Evolutionary conservation across 129 eudicot species (phyloP).

Genomic region (Deinandra increscens): DNA sequence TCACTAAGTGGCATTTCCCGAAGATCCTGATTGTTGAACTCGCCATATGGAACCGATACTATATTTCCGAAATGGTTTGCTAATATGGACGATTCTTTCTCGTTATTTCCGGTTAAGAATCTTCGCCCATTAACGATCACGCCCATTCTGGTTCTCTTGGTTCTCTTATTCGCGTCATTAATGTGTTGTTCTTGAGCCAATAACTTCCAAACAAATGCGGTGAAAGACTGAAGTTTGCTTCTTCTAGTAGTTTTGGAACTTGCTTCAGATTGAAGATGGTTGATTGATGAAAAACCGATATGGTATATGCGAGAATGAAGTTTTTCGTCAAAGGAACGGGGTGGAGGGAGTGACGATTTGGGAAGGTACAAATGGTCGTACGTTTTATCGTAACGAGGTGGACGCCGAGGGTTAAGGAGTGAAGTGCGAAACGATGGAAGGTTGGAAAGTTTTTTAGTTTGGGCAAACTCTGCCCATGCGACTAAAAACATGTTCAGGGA

Average conservation of each 20-base stretch:
- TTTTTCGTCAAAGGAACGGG: slow-evolving; percentile 21
- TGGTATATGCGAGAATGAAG: slow-evolving; percentile 42
- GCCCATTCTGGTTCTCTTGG: slow-evolving; percentile 42
- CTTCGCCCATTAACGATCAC: slow-evolving; percentile 46
- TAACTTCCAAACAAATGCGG: slow-evolving; percentile 48
- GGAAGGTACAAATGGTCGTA: slow-evolving; percentile 41
- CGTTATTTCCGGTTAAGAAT: slow-evolving; percentile 18
- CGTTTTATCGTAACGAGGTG: slow-evolving; percentile 27
- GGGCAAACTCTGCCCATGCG: neutral
- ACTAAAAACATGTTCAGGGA: slow-evolving; percentile 9
- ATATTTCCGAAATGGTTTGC: slow-evolving; percentile 51
- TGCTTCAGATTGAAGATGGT: slow-evolving; percentile 39
- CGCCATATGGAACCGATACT: slow-evolving; percentile 48
- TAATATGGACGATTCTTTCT: slow-evolving; percentile 10
- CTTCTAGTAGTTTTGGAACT: slow-evolving; percentile 18
- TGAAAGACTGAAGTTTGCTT: slow-evolving; percentile 43
- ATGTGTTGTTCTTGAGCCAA: slow-evolving; percentile 18
- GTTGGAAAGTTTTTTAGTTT: neutral
- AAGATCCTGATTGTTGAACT: slow-evolving; percentile 18
- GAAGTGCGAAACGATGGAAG: slow-evolving; percentile 52
- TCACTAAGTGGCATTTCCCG: slow-evolving; percentile 20
- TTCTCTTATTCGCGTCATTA: neutral
- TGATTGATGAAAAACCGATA: slow-evolving; percentile 24
- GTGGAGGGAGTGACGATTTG: slow-evolving; percentile 34
- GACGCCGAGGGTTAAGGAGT: slow-evolving; percentile 44